These are phyloP conservation scores for Solanum chmielewskii DNA, from an alignment of 257 asterid species.

Conservation along the genomic window DNA sequence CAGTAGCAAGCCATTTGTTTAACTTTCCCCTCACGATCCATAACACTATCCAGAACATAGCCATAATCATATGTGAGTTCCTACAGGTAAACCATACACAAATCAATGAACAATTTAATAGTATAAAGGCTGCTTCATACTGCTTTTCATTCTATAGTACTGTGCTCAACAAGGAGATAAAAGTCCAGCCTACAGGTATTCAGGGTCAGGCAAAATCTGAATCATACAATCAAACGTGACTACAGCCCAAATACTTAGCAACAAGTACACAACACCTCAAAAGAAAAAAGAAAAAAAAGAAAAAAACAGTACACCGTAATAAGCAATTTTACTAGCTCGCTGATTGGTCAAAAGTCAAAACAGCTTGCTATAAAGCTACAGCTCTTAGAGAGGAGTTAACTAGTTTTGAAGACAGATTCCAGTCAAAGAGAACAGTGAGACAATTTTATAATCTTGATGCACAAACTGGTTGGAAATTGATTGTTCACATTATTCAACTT, in stretches of 20 bases:
- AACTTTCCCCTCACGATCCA: conserved; percentile 52
- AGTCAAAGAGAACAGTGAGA: not conserved
- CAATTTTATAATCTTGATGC: not conserved
- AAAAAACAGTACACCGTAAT: not conserved
- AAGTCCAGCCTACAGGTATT: not conserved
- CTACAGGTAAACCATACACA: conserved; percentile 17
- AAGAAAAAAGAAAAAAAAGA: not conserved
- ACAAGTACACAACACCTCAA: not conserved
- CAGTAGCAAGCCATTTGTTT: conserved; percentile 49
- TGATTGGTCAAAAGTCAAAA: not conserved
- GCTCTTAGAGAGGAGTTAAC: not conserved
- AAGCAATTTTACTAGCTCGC: not conserved
- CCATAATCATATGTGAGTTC: conserved; percentile 78
- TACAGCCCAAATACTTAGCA: not conserved
- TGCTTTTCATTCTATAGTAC: not conserved
- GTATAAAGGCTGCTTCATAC: not conserved
- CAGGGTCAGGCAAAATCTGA: not conserved
- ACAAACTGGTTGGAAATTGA: not conserved
- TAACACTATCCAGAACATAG: conserved; percentile 60
- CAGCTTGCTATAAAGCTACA: not conserved
- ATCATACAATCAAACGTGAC: not conserved
- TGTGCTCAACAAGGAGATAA: not conserved
- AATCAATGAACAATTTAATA: not conserved
- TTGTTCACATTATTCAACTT: not conserved
- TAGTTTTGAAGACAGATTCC: not conserved